Percentiles rank a stretch among this genome's conserved stretches.
Evolutionary conservation across 2,329 filamentous ascomycete species (phyloP).

Genomic region (Talaromyces sp.): DNA sequence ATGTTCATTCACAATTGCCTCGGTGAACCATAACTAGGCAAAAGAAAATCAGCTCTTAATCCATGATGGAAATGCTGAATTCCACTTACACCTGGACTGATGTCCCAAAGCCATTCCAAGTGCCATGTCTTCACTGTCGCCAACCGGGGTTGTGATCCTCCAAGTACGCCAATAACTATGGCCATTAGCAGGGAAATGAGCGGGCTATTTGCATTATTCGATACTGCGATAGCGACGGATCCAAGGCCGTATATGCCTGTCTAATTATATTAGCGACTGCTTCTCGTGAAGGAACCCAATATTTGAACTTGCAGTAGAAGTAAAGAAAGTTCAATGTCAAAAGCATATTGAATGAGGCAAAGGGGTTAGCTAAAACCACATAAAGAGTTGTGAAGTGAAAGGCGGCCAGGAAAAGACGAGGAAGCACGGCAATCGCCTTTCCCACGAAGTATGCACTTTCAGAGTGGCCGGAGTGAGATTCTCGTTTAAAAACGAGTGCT

Average conservation of each 20-base stretch:
- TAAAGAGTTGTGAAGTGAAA: slow-evolving; percentile 3
- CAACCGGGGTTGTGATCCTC: background rate
- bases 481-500: background rate
- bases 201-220: background rate
- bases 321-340: background rate
- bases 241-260: background rate
- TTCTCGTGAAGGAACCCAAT: background rate
- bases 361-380: background rate
- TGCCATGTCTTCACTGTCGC: background rate
- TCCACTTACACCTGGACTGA: background rate
- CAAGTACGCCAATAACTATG: background rate
- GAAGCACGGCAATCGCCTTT: background rate
- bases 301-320: slow-evolving; percentile 1
- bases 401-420: slow-evolving; percentile 1
- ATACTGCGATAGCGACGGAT: background rate
- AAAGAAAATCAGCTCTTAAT: no score
- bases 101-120: background rate
- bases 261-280: background rate
- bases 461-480: slow-evolving; percentile 1
- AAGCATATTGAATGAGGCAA: background rate
- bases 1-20: background rate
- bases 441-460: slow-evolving; percentile 3
- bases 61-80: no score
- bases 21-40: background rate
- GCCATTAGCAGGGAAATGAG: background rate